Base-by-base conservation (phyloP, 768 basidiomycete genomes). In the Amanita pallidorosea region DNA sequence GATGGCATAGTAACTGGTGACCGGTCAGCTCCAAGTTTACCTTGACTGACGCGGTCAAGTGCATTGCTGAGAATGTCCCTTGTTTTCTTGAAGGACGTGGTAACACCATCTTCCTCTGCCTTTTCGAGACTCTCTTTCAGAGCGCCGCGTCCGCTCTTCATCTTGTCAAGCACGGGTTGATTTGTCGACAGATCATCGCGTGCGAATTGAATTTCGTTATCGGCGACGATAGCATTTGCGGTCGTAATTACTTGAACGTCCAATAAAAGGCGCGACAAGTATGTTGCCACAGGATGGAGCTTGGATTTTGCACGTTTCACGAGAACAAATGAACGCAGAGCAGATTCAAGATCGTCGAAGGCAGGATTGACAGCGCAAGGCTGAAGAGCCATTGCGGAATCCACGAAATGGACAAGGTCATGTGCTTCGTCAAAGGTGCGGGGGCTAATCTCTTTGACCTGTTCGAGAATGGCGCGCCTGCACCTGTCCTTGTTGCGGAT, bases 401-500 rank as follows among this genome's bases (percentile, higher is more conserved):
- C 96, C 59, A 99, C 96, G 65, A 98, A 99, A 67, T 99, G 96
- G 3, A 99, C 94, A 37, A 99, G 81, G 64, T 98, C 90, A 41
- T 85, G 79, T 0, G 91, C 82, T 58, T 96, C 89, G 49, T 91
- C 88, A 62, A 83, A 90, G 0, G 96, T 98, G 47, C 79, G 70
- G n/a, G 96, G 95, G 60, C 87, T 91, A 57, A 98, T 77, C 57
- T 87, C 78, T 63, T 81, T 86, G 74, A 99, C 91, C 66, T 98
- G 95, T 53, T 98, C 93, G 23, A 96, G 77, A 41, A 99, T 86
- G 29, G 83, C 67, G 37, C 88, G 77, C 60, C 81, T 79, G 67
- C 96, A 98, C 65, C 90, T 85, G 45, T 86, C 88, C 71, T 97
- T 96, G 73, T 97, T 88, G 64, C 83, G 80, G 69, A 98, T 95